Percentiles rank a stretch among this genome's conserved stretches.
phyloP scores from a whole-genome alignment of 1,284 basidiomycete species.

The Ganoderma lucidum region DNA sequence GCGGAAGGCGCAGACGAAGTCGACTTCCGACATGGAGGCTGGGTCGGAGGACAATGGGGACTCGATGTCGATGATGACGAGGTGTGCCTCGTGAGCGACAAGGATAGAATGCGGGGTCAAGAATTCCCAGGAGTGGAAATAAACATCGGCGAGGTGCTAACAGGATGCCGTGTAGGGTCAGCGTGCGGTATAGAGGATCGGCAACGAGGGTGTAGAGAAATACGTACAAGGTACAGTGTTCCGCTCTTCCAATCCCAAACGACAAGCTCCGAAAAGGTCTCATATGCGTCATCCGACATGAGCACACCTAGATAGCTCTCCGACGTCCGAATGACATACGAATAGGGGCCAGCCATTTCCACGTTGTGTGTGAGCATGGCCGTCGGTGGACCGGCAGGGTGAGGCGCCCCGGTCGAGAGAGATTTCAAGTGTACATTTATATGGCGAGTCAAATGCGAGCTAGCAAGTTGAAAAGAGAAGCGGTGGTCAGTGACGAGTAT shows the following conservation, averaged over 20 bases:
- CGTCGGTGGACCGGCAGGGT: constrained; percentile 50
- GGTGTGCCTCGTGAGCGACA: constrained; percentile 20
- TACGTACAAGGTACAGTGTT: constrained; percentile 48
- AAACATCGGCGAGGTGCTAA: constrained; percentile 37
- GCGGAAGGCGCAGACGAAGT: constrained; percentile 49
- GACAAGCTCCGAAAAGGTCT: constrained; percentile 51
- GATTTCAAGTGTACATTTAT: constrained; percentile 51
- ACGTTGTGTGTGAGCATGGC: constrained; percentile 45
- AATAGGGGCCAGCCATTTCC: constrained; percentile 13
- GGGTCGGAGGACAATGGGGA: constrained; percentile 30
- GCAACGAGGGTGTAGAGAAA: not conserved
- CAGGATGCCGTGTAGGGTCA: constrained; percentile 22
- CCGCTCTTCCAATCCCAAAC: constrained; percentile 72
- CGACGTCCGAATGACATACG: constrained; percentile 58
- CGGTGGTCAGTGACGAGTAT: too few relatives aligned
- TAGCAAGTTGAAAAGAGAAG: constrained; percentile 6
- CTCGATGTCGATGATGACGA: constrained; percentile 45
- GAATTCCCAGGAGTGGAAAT: constrained; percentile 55
- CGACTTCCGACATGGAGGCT: constrained; percentile 39
- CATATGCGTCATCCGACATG: constrained; percentile 41
- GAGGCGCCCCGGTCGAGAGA: constrained; percentile 54
- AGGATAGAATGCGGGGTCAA: constrained; percentile 43
- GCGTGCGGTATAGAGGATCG: too few relatives aligned
- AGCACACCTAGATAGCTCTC: constrained; percentile 58
- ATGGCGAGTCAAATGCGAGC: constrained; percentile 29